Base-by-base conservation (phyloP, 164 flowering plant genomes). In the Vitis riparia region DNA sequence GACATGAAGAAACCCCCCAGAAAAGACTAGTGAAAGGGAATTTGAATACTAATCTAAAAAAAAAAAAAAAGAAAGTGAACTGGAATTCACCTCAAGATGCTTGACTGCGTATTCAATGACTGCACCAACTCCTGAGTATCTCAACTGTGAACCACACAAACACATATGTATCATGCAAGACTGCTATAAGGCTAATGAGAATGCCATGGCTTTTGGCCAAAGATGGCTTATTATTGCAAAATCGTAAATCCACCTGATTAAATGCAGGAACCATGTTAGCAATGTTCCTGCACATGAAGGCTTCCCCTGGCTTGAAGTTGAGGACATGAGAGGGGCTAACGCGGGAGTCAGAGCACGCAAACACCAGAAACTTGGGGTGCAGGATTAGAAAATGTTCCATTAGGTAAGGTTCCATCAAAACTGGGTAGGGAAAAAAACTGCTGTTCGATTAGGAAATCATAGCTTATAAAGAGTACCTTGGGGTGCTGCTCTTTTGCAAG, bases 61-160 rank as follows among this genome's bases (percentile, higher is more conserved):
- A 23, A 1, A 1, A 19, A 19, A 19, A 19, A 23, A 23, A 23
- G 0, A 23, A 23, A 23, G 27, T 23, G 27, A 23, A 23, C 1
- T 23, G 27, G 27, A 23, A 23, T 23, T 23, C 27, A 23, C 97
- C 89, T 84, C 73, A 37, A 91, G 97, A 71, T 72, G 80, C 52
- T 73, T 62, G 15, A 89, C 90, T 0, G 92, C 91, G 68, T 86
- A 91, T 75, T 91, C 94, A 47, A 91, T 76, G 9, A 85, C 83
- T 47, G 97, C 82, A 12, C 97, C 97, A 69, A 81, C 79, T 50
- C 89, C 90, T 11, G 86, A 12, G 76, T 88, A 77, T 68, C 60
- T 86, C 11, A 62, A 47, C 96, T 89, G 87, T 68, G 30, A 13
- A 8, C 15, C 15, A 23, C 27, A 23, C 27, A 23, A 23, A 23